Evolutionary conservation across 2,329 filamentous ascomycete genomes (phyloP).

Genomic region (Colletotrichum tropicicola): DNA sequence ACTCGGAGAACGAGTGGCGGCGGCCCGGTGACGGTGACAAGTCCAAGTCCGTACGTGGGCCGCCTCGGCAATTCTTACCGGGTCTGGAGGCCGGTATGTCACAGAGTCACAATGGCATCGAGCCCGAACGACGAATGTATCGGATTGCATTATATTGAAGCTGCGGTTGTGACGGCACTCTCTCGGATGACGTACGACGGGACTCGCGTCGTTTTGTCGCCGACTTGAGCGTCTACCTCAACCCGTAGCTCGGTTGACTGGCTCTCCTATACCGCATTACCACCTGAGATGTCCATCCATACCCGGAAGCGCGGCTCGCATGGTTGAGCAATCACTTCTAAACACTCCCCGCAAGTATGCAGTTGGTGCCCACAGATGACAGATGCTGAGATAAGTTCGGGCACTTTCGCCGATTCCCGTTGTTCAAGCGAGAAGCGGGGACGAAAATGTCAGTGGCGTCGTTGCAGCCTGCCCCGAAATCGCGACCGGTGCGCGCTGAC

Average conservation of each 20-base stretch:
- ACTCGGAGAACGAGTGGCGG: not conserved
- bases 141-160: conserved; percentile 1
- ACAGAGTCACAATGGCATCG: not conserved
- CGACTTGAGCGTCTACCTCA: too few species aligned
- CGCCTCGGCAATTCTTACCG: not conserved
- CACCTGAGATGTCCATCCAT: not conserved
- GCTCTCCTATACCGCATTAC: too few species aligned
- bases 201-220: too few species aligned
- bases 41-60: not conserved
- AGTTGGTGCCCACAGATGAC: not conserved
- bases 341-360: not conserved
- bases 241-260: too few species aligned
- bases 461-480: not conserved
- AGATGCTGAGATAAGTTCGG: not conserved
- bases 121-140: not conserved
- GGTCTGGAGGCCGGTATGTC: not conserved
- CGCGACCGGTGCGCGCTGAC: too few species aligned
- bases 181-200: not conserved
- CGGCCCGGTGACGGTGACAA: not conserved
- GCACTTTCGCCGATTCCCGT: not conserved
- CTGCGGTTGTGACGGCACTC: not conserved
- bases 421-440: not conserved
- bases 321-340: not conserved
- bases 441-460: not conserved
- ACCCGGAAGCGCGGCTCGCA: not conserved